Percentiles rank a stretch among this genome's conserved stretches.
Conservation (phyloP, 169 alveolate genomes). For the Plasmodium vinckei region DNA sequence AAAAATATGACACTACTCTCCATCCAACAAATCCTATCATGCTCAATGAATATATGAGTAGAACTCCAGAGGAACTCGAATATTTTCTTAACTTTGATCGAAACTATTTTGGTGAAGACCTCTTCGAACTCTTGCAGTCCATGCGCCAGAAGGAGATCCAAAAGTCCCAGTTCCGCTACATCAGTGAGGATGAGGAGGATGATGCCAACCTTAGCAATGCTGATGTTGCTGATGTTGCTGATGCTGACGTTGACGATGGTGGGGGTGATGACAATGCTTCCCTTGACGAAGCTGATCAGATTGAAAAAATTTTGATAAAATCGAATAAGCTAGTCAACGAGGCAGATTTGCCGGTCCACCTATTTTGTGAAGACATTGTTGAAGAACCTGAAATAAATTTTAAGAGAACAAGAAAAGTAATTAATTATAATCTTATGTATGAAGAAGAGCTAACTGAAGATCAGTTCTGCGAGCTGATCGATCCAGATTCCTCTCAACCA, state of each 20-base stretch:
- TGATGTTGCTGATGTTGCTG: background rate
- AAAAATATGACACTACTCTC: constrained; percentile 6
- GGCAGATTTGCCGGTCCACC: constrained; percentile 31
- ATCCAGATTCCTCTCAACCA: background rate
- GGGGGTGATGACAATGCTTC: background rate
- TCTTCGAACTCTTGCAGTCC: constrained; percentile 2
- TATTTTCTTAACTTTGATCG: constrained; percentile 34
- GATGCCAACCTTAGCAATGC: no score
- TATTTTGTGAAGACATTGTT: constrained; percentile 26
- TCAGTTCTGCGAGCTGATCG: constrained; percentile 18
- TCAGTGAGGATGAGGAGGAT: constrained; percentile 51
- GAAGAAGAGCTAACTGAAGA: constrained; percentile 46
- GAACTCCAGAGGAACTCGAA: constrained; percentile 34
- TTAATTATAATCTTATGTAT: constrained; percentile 28
- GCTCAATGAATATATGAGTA: constrained; percentile 46
- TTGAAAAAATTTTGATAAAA: constrained; percentile 30
- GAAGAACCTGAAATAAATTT: constrained; percentile 16
- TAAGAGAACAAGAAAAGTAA: constrained; percentile 48
- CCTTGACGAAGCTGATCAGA: constrained; percentile 37
- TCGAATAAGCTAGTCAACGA: constrained; percentile 24
- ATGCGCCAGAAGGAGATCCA: background rate
- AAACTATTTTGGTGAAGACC: constrained; percentile 29
- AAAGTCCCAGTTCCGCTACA: constrained; percentile 24
- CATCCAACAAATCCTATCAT: constrained; percentile 51
- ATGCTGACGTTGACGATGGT: background rate